Percentiles rank a stretch among this genome's conserved stretches.
Evolutionary conservation across 805 yeast species (phyloP).

Genomic region (Candida saitoana): DNA sequence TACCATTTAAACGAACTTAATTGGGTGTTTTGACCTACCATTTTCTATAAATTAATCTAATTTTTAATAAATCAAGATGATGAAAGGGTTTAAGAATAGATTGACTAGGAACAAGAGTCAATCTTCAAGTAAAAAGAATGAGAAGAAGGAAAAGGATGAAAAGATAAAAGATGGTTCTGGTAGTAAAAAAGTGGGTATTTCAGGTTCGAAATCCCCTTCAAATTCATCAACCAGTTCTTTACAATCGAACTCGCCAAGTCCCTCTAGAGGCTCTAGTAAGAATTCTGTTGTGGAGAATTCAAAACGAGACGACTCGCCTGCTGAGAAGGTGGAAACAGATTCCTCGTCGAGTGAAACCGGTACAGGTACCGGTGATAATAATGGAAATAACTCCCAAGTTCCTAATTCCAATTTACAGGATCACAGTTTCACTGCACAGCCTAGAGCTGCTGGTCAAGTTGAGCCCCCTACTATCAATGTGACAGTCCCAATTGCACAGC

Average conservation of each 20-base stretch:
- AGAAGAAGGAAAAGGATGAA: slow-evolving; percentile 33
- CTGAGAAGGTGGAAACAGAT: background rate
- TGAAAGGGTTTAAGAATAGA: slow-evolving; percentile 46
- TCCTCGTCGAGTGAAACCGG: slow-evolving; percentile 6
- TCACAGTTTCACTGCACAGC: background rate
- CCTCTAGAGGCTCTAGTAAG: slow-evolving; percentile 22
- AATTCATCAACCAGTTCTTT: slow-evolving; percentile 18
- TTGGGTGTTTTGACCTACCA: background rate
- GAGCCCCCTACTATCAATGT: background rate
- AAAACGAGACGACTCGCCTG: background rate
- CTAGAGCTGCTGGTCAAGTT: background rate
- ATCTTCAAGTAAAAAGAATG: slow-evolving; percentile 29
- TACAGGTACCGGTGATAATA: slow-evolving; percentile 11
- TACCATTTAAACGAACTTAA: background rate
- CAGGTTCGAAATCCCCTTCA: slow-evolving; percentile 6
- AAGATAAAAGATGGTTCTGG: slow-evolving; percentile 9
- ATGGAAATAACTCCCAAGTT: background rate
- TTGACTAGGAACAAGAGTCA: slow-evolving; percentile 40
- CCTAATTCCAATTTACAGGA: background rate
- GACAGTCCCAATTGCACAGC: background rate
- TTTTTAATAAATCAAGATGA: slow-evolving; percentile 24
- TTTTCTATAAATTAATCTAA: too few species aligned
- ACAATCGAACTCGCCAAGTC: slow-evolving; percentile 29
- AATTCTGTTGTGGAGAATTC: background rate
- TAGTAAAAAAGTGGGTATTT: slow-evolving; percentile 7